Base-by-base conservation (phyloP, 2,329 filamentous ascomycete species). In the Triangularia setosa region DNA sequence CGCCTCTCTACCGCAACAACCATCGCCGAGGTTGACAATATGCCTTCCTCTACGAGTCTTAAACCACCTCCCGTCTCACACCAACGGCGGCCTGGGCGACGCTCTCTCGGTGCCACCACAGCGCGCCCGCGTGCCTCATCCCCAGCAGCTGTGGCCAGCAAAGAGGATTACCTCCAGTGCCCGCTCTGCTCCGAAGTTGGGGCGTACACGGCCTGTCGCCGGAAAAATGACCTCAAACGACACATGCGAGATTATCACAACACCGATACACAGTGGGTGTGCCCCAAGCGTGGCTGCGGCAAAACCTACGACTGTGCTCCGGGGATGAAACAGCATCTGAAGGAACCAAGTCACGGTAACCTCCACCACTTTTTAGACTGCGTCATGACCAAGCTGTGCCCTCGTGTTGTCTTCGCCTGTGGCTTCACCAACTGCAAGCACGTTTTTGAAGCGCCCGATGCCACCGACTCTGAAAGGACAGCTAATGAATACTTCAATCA, bases 211-310 rank as follows among this genome's bases (percentile, higher is more conserved):
- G 80, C 79, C 65, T 79, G 40, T 48, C 40, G 78, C 5, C 77
- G 80, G 12, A 80, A 81, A 67, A 80, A 81, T 64, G 80, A 82
- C 63, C 72, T 82, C 57, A 81, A 81, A 69, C 77, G 80, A 12
- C 80, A 82, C 61, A 80, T 82, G 33, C 78, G 81, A 62, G 77
- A 80, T 65, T 81, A 81, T 60, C 80, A 82, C 69, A 78, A 79
- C 64, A 79, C 76, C 63, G 78, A 82, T 62, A 77, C 79, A 3
- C 77, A 81, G 64, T 82, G 79, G 79, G 75, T 76, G 58, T 82
- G 80, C 65, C 75, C 78, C 4, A 76, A 80, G 59, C 76, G 75
- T 0, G 78, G 76, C 23, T 82, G 80, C 67, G 71, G 72, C 44
- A 77, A 78, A 75, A 75, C 79, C 6, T 82, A 81, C 67, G 80